Conservation (phyloP, 1,284 basidiomycete genomes). For the Cutaneotrichosporon daszewskae region DNA sequence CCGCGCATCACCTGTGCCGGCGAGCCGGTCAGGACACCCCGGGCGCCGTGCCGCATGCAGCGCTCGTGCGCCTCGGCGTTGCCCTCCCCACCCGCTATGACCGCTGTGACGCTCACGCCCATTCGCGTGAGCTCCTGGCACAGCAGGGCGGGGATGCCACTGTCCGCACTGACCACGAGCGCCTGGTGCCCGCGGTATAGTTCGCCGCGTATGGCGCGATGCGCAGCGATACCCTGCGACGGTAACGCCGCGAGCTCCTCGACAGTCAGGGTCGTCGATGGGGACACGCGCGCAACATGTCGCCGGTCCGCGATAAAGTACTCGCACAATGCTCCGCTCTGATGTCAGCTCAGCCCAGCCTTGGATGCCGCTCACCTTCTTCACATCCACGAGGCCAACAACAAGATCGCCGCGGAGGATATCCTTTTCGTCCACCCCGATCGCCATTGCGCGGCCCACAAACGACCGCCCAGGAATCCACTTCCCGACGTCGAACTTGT, state of each 20-base stretch:
- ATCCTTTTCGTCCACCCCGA: conserved; percentile 71
- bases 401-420: conserved; percentile 74
- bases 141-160: conserved; percentile 66
- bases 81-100: conserved; percentile 37
- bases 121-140: conserved; percentile 60
- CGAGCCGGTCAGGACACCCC: conserved; percentile 38
- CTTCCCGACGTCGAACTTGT: conserved; percentile 37
- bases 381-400: conserved; percentile 67
- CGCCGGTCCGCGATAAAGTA: conserved; percentile 74
- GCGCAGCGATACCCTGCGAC: conserved; percentile 65
- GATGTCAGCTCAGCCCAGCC: too few relatives aligned
- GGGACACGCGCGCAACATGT: conserved; percentile 63
- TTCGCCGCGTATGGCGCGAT: conserved; percentile 60
- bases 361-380: too few relatives aligned
- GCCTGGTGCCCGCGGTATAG: conserved; percentile 49
- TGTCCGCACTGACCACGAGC: conserved; percentile 68
- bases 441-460: conserved; percentile 70
- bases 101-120: conserved; percentile 40
- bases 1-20: conserved; percentile 36
- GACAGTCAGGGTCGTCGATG: conserved; percentile 51
- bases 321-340: conserved; percentile 75
- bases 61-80: conserved; percentile 23
- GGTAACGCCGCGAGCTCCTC: conserved; percentile 75
- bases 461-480: conserved; percentile 71
- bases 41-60: conserved; percentile 39